Evolutionary conservation across 164 flowering plant species (phyloP), one percentile per base, ranked within the genome.

Genomic region (Stephania japonica): DNA sequence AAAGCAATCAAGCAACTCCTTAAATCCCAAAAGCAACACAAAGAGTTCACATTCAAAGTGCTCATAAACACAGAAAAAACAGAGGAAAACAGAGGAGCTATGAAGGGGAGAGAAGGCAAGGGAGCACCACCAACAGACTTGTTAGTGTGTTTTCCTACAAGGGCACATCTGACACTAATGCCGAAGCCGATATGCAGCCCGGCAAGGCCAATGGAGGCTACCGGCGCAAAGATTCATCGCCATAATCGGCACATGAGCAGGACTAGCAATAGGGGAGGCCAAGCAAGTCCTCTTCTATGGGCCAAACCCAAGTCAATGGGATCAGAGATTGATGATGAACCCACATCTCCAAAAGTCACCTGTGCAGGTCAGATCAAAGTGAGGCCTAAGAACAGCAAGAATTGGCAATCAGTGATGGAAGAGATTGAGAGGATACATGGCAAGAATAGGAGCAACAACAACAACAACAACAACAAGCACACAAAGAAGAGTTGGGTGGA

Each of bases 321-420:
- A 14, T 68, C 85, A 3, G 90, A 90, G 1, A 83, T 84, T 3
- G 26, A 84, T 1, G 97, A 84, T 1, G 97, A 92, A 75, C 98
- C 97, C 23, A 89, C 92, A 0, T 91, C 94, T 0, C 97, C 98
- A 0, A 92, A 94, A 78, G 98, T 94, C n/a, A 92, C 97, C 9
- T 94, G 97, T 64, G 90, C 91, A 0, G 98, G 98, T 13, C 98
- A 92, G 88, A 89, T 92, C 77, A 92, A 92, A 75, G 87, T 87
- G 44, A 77, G 87, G 80, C 82, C 80, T 23, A 90, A 85, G 75
- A 68, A 78, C 25, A 87, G 93, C 89, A 91, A 87, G 86, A 90
- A 85, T 69, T 92, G 97, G 98, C 92, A 92, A 70, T 87, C 97
- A 1, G 97, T 94, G 12, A 92, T 92, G 97, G 95, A 91, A 70